Base-by-base conservation (phyloP, 1,139 yeast species). In the Trichomonascaceae sp. region DNA sequence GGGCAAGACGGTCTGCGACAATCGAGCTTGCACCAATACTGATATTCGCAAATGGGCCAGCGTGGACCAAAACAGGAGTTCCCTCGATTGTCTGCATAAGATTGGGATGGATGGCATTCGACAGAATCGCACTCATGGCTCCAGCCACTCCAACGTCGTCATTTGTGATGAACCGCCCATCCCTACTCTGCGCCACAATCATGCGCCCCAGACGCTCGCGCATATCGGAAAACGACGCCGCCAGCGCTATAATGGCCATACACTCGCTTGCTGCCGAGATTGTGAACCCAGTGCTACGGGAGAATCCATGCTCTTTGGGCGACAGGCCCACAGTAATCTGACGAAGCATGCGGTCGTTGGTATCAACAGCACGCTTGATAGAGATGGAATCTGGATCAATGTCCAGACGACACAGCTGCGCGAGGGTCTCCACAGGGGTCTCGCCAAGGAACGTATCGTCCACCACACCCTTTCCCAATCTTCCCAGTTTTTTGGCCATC, bases 1-100 rank as follows among this genome's bases (percentile, higher is more conserved):
- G 71, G 4, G 96, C 97, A 68, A 89, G 75, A 59, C 80, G 80
- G 61, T 89, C 98, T 44, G 98, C 97, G 41, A 89, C 66, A 35
- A 89, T 81, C 16, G 97, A 87, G 42, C 52, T 50, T 4, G 97
- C 97, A 54, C 97, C 98, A 54, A 89, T 89, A 33, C 95, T 81
- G 50, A 89, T 89, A 60, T 89, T 89, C 48, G 98, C 98, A 56
- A 89, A 89, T 33, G 98, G 98, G 42, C 98, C 98, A 36, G 98
- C 97, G 57, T 89, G 98, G 33, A 89, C 95, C 50, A 89, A 78
- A 31, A 89, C 98, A 26, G 98, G 98, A 18, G 97, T 85, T 97
- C 98, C 37, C 64, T 89, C 98, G 46, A 89, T 70, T 33, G 97
- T 85, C 65, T 89, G 98, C 98, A 89, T 89, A 52, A 89, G 65